These are phyloP conservation scores for Debaryomyces fabryi DNA, from an alignment of 1,139 yeast species.

Conservation along the genomic window DNA sequence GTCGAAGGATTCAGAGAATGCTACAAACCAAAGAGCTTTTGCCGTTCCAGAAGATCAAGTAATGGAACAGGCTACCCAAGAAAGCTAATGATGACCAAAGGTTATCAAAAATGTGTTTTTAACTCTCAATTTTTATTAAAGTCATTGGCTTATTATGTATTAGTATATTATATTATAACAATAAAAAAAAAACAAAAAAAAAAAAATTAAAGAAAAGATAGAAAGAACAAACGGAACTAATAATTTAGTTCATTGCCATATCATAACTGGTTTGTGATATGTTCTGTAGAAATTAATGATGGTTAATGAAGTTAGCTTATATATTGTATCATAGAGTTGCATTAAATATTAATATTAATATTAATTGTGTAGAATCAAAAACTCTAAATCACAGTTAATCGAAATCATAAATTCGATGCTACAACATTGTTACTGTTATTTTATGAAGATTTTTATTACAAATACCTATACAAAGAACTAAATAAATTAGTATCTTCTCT, in stretches of 20 bases:
- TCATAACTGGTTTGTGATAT: neutral
- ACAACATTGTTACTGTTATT: neutral
- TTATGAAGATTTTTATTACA: conserved; percentile 1
- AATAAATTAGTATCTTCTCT: conserved; percentile 66
- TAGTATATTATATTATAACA: conserved; percentile 17
- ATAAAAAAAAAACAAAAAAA: conserved; percentile 22
- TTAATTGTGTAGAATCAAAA: neutral
- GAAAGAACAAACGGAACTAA: conserved; percentile 7
- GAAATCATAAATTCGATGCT: neutral
- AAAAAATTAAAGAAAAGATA: conserved; percentile 15
- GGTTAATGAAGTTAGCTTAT: neutral
- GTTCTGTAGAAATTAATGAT: neutral
- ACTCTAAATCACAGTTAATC: neutral
- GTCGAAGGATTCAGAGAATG: conserved; percentile 32
- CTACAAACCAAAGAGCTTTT: conserved; percentile 62
- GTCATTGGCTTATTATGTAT: conserved; percentile 9
- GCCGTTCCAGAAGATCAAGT: conserved; percentile 80
- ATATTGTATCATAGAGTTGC: conserved; percentile 4
- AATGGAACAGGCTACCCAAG: conserved; percentile 67
- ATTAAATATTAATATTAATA: conserved; percentile 1
- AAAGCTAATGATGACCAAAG: conserved; percentile 13
- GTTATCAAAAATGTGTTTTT: neutral
- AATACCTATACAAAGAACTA: conserved; percentile 8
- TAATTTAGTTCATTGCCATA: neutral
- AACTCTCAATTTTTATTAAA: conserved; percentile 6